These are phyloP conservation scores for Quambalaria eucalypti DNA, from an alignment of 1,284 basidiomycete genomes.

Conservation along the genomic window DNA sequence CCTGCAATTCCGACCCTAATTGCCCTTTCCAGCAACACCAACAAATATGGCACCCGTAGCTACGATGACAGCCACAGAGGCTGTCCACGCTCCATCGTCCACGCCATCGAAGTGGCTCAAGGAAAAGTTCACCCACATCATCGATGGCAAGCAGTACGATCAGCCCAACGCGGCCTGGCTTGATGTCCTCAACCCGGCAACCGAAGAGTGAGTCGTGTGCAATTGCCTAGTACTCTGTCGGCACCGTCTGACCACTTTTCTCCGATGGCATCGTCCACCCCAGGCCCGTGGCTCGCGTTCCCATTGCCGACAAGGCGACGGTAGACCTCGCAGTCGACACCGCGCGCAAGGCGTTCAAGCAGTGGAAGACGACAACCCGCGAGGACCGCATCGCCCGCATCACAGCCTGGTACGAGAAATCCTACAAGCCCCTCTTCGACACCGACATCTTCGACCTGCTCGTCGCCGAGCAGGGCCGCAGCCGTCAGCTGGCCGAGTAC, in stretches of 20 bases:
- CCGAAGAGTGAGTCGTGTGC: constrained; percentile 15
- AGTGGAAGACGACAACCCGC: constrained; percentile 18
- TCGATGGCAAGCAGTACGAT: constrained; percentile 18
- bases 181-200: constrained; percentile 21
- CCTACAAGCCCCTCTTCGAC: constrained; percentile 7
- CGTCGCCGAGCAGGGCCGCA: constrained; percentile 21
- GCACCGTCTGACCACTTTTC: neutral
- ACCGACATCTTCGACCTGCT: constrained; percentile 19
- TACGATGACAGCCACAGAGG: too few species aligned
- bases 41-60: too few species aligned
- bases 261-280: neutral
- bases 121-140: constrained; percentile 18
- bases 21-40: too few species aligned
- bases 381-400: constrained; percentile 16
- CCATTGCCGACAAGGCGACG: constrained; percentile 13
- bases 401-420: constrained; percentile 14
- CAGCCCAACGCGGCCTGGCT: constrained; percentile 14
- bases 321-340: constrained; percentile 19
- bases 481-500: constrained; percentile 5
- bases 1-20: too few species aligned
- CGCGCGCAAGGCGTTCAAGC: constrained; percentile 14
- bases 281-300: constrained; percentile 3
- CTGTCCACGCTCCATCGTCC: too few species aligned
- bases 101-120: constrained; percentile 12
- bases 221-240: neutral